These are phyloP conservation scores for Eucalyptus urophylla DNA, from an alignment of 345 rosid genomes.

Conservation along the genomic window DNA sequence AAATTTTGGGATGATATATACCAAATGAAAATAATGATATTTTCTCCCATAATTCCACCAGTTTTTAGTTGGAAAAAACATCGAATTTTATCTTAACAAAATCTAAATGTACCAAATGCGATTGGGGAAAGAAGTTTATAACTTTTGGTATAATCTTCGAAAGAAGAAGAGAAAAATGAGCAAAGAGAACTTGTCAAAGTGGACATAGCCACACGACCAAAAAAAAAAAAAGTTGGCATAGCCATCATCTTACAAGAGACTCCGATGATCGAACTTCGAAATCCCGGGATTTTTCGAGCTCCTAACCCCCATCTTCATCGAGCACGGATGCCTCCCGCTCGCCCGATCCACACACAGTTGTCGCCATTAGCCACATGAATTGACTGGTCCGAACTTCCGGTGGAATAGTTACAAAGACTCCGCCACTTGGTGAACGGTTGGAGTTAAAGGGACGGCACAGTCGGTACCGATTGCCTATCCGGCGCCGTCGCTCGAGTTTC, in stretches of 20 bases:
- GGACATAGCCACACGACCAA: background rate
- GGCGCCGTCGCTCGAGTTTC: background rate
- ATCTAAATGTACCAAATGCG: too few species aligned
- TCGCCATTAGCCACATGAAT: background rate
- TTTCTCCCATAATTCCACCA: background rate
- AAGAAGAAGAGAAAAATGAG: too few species aligned
- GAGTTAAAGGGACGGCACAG: background rate
- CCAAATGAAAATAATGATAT: background rate
- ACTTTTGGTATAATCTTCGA: too few species aligned
- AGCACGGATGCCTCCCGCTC: background rate
- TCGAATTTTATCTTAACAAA: too few species aligned
- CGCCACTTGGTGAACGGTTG: background rate
- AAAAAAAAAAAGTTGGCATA: background rate
- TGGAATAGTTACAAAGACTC: background rate
- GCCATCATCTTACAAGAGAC: background rate
- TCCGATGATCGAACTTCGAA: background rate
- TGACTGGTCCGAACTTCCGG: background rate
- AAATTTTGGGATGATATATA: background rate
- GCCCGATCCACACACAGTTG: background rate
- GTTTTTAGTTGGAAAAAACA: too few species aligned
- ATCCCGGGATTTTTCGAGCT: background rate
- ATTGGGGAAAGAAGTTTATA: too few species aligned
- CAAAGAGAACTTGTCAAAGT: background rate
- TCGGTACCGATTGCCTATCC: background rate
- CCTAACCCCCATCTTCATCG: background rate